A percentile compares a stretch with the other conserved stretches of the same genome.
These are phyloP conservation scores for Linderniella brevidens DNA, from an alignment of 257 asterid species.

Conservation along the genomic window DNA sequence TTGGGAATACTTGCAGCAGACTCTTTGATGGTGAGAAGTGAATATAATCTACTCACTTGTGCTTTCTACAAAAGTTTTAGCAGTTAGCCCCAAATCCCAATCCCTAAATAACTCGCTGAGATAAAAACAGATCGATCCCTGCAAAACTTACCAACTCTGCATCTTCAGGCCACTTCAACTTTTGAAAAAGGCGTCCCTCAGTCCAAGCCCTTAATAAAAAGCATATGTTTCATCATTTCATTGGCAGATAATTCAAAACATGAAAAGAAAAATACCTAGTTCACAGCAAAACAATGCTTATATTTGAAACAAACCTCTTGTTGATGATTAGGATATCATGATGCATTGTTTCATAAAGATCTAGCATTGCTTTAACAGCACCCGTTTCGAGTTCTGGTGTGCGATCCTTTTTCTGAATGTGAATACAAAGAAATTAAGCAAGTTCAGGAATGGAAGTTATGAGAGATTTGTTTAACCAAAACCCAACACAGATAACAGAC, in stretches of 20 bases:
- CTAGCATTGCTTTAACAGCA: constrained; percentile 80
- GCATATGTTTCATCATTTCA: constrained; percentile 69
- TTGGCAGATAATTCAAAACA: constrained; percentile 22
- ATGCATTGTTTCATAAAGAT: constrained; percentile 93
- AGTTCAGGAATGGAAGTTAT: constrained; percentile 4
- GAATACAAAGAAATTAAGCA: constrained; percentile 9
- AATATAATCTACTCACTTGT: constrained; percentile 62
- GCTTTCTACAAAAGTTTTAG: constrained; percentile 39
- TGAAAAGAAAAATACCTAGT: constrained; percentile 2
- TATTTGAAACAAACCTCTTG: constrained; percentile 45
- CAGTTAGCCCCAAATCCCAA: constrained; percentile 11
- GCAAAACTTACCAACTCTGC: constrained; percentile 46
- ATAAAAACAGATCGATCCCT: background rate
- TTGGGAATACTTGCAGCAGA: constrained; percentile 81
- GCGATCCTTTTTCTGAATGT: constrained; percentile 52
- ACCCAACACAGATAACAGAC: too few relatives aligned
- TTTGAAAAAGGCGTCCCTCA: constrained; percentile 86
- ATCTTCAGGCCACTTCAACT: constrained; percentile 85
- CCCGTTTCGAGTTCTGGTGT: constrained; percentile 75
- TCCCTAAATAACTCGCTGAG: too few relatives aligned
- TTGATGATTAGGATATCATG: constrained; percentile 53
- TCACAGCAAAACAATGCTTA: constrained; percentile 5
- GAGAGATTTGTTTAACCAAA: too few relatives aligned
- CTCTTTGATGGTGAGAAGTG: constrained; percentile 75
- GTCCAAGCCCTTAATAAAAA: constrained; percentile 61